phyloP scores from a whole-genome alignment of 129 eudicot genomes.

The Logfia minima region DNA sequence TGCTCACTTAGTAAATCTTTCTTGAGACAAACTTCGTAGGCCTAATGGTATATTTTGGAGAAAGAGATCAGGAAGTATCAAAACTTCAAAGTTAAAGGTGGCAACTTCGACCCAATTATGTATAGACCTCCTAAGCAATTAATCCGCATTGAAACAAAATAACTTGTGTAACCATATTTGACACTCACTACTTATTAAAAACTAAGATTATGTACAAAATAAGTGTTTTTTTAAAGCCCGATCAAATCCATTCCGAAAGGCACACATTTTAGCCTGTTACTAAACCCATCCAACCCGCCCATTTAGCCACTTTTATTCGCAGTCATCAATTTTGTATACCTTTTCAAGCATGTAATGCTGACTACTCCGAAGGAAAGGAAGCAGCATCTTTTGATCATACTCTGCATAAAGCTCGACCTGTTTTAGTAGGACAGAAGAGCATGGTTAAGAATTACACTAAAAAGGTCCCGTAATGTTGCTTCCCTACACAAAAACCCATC shows the following conservation, averaged over 20 bases:
- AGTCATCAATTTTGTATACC: slow-evolving; percentile 42
- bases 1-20: slow-evolving; percentile 77
- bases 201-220: background rate
- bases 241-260: background rate
- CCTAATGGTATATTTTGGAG: slow-evolving; percentile 48
- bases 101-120: background rate
- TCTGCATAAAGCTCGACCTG: slow-evolving; percentile 98
- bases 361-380: slow-evolving; percentile 93
- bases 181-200: background rate
- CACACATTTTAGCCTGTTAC: background rate
- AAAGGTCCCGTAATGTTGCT: background rate
- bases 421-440: slow-evolving; percentile 5
- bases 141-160: background rate
- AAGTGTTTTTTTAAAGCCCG: background rate
- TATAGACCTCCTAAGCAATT: background rate
- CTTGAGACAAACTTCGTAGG: slow-evolving; percentile 79
- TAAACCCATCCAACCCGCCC: background rate
- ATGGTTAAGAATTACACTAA: background rate
- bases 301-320: background rate
- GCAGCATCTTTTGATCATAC: slow-evolving; percentile 81
- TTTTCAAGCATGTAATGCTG: slow-evolving; percentile 94
- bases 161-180: background rate
- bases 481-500: background rate
- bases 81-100: background rate
- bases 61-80: background rate